Percentiles rank a stretch among this genome's conserved stretches.
phyloP scores from a whole-genome alignment of 1,284 basidiomycete genomes.

The Trichosporon sp. region DNA sequence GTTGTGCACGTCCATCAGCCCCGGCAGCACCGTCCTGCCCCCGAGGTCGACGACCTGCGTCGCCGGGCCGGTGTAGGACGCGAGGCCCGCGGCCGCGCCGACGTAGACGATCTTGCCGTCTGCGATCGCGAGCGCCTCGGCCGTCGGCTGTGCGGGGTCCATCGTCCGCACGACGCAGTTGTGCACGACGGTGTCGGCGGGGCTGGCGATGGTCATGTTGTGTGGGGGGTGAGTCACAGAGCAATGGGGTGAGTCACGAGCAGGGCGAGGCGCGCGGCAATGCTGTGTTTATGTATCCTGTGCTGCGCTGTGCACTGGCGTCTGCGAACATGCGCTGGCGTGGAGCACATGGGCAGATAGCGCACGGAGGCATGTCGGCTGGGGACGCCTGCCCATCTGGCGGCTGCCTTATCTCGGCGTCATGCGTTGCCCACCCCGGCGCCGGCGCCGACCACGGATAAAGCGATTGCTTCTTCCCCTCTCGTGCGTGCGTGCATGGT shows the following conservation, averaged over 20 bases:
- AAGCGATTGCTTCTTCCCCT: neutral
- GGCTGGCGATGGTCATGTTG: neutral
- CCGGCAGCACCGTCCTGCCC: slow-evolving; percentile 1
- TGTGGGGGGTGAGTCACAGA: neutral
- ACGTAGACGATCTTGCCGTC: slow-evolving; percentile 2
- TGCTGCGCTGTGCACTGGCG: neutral
- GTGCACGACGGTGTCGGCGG: slow-evolving; percentile 5
- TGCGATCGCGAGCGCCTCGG: neutral
- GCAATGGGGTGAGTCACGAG: neutral
- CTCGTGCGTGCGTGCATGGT: neutral
- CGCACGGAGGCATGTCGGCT: neutral
- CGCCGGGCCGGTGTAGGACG: neutral
- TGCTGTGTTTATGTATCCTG: neutral
- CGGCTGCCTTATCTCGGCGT: neutral
- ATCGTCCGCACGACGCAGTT: slow-evolving; percentile 9
- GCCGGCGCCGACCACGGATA: neutral
- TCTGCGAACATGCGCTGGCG: too few species aligned
- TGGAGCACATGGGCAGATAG: neutral
- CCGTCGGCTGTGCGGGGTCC: neutral
- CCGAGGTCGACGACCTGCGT: neutral
- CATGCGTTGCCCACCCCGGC: neutral
- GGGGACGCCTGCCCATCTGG: neutral
- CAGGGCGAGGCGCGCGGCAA: too few species aligned
- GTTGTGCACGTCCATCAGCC: slow-evolving; percentile 12
- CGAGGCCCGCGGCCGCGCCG: neutral